phyloP scores from a whole-genome alignment of 1,139 yeast genomes.

The Yamadazyma dendronema region DNA sequence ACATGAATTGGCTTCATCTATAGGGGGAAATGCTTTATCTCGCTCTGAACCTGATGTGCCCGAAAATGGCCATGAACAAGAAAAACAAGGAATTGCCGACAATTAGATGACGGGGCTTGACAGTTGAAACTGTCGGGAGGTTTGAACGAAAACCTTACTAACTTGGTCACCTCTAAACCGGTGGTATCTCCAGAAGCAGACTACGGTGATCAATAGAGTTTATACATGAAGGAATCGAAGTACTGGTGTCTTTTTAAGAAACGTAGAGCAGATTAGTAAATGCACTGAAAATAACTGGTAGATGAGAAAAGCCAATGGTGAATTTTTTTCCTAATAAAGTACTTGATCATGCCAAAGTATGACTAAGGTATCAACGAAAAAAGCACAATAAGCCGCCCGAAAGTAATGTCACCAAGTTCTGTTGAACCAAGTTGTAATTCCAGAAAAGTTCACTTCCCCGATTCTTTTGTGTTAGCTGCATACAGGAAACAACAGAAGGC shows the following conservation, averaged over 20 bases:
- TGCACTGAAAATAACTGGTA: too few relatives aligned
- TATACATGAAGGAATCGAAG: conserved; percentile 8
- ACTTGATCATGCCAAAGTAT: too few relatives aligned
- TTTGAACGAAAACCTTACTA: conserved; percentile 45
- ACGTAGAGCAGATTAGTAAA: too few relatives aligned
- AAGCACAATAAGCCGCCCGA: too few relatives aligned
- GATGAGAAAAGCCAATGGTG: too few relatives aligned
- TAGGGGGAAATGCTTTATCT: neutral
- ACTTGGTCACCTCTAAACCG: conserved; percentile 33
- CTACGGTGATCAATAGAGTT: neutral
- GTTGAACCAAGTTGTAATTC: too few relatives aligned
- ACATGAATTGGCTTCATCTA: conserved; percentile 6
- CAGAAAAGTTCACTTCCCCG: too few relatives aligned
- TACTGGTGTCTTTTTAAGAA: conserved; percentile 21
- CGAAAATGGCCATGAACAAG: conserved; percentile 1
- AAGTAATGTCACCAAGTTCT: too few relatives aligned
- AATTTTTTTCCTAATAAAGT: too few relatives aligned
- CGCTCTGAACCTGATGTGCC: neutral
- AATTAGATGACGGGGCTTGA: conserved; percentile 7
- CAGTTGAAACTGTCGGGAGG: conserved; percentile 31
- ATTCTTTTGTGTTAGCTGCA: too few relatives aligned
- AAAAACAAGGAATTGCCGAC: conserved; percentile 1
- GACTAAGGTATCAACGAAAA: too few relatives aligned
- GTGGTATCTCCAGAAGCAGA: conserved; percentile 9
- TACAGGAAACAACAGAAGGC: too few relatives aligned